Base-by-base conservation (phyloP, 176 grass and related monocot species). In the Olyra latifolia region DNA sequence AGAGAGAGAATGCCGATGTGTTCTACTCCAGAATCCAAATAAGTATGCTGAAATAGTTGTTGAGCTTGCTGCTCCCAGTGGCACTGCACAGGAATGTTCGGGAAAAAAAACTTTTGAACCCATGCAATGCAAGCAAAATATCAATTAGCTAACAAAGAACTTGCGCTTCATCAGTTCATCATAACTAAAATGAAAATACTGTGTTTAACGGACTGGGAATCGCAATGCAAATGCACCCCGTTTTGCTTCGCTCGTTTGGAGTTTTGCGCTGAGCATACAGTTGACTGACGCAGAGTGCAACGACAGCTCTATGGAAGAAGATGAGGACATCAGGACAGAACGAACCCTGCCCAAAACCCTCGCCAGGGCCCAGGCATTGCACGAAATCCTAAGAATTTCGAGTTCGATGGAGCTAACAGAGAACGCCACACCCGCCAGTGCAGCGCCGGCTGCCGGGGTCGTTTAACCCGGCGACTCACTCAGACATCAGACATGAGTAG, bases 61-160 rank as follows among this genome's bases (percentile, higher is more conserved):
- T 59, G 88, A 85, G 57, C 88, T 82, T 66, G 88, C 75, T 50
- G 78, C 77, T 82, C 83, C 66, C 39, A 82, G 22, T 72, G 84
- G 87, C 46, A 48, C 88, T 89, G 66, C 72, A 43, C 24, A 29
- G 16, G 55, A 45, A 20, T 76, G 32, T 89, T 55, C 60, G 38
- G 25, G 29, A 76, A 47, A 20, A 28, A 40, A 41, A 22, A 32
- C 9, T 47, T 14, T 47, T 71, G 41, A 75, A 29, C 19, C 13
- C 20, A 55, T 28, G 42, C 7, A 54, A 61, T 49, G 60, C 28
- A 79, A 62, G 80, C 42, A 79, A 50, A 50, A 39, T 12, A 38
- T 49, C 63, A 71, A 41, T 43, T 22, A 57, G 56, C 2, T 32
- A 10, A 23, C 22, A 81, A 52, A 59, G 42, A 81, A 41, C 3